These are phyloP conservation scores for Coemansia sp. DNA, from an alignment of 192 early-diverging fungal genomes.

Conservation along the genomic window DNA sequence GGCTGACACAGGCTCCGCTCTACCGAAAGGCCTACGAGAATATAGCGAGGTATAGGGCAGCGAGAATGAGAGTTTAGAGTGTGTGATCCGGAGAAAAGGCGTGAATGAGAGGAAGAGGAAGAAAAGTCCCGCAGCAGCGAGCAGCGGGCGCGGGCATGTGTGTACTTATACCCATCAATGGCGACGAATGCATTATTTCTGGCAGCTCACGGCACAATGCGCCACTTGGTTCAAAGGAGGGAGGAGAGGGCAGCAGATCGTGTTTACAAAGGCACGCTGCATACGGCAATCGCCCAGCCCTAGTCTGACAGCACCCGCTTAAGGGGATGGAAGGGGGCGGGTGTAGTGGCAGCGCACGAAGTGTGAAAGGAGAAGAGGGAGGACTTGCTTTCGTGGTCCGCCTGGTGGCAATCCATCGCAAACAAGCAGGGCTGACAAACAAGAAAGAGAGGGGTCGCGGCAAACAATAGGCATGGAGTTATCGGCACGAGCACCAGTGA, in stretches of 20 bases:
- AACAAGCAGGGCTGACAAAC: background rate
- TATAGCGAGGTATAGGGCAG: background rate
- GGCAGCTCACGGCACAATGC: background rate
- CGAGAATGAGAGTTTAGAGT: background rate
- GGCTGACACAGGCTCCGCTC: background rate
- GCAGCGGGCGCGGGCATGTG: background rate
- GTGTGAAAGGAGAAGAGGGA: background rate
- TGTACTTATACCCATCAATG: background rate
- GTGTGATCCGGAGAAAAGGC: background rate
- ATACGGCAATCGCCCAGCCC: background rate
- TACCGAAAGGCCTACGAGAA: background rate
- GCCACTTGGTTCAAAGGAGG: conserved; percentile 5
- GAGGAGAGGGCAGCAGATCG: background rate
- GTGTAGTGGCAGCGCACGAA: background rate
- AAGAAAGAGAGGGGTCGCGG: background rate
- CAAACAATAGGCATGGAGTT: conserved; percentile 1
- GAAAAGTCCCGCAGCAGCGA: background rate
- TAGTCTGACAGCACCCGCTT: conserved; percentile 1
- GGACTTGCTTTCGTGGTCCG: background rate
- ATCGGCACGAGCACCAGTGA: background rate
- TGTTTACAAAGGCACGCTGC: background rate
- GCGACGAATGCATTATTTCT: background rate
- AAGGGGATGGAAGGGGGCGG: background rate
- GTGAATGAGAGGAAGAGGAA: background rate
- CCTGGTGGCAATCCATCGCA: background rate